These are phyloP conservation scores for Coleophoma eucalyptorum DNA, from an alignment of 2,329 filamentous ascomycete genomes.

Conservation along the genomic window DNA sequence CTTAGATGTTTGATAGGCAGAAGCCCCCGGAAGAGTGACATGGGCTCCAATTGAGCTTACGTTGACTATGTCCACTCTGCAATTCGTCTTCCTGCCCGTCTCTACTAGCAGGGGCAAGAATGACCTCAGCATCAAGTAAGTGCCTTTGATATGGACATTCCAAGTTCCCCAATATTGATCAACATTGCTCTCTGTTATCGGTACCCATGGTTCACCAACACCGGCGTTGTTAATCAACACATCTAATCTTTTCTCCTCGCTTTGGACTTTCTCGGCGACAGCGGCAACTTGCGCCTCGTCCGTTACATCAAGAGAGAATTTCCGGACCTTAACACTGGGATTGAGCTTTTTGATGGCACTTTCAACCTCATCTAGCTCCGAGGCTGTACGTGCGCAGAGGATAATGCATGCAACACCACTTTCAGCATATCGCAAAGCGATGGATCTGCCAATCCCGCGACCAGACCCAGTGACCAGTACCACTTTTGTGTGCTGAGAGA, in stretches of 20 bases:
- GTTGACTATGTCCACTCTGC: constrained; percentile 28
- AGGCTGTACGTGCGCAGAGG: constrained; percentile 6
- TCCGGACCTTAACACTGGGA: constrained; percentile 2
- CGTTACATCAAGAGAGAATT: constrained; percentile 3
- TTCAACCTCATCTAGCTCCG: constrained; percentile 5
- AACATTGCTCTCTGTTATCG: constrained; percentile 31
- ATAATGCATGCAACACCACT: constrained; percentile 45
- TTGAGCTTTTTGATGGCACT: constrained; percentile 1
- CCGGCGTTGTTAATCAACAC: constrained; percentile 39
- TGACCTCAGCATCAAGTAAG: constrained; percentile 37
- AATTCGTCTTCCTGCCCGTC: constrained; percentile 27
- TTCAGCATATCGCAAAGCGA: constrained; percentile 64
- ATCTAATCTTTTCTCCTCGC: constrained; percentile 26
- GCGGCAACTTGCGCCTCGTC: constrained; percentile 3
- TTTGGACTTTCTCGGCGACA: not conserved
- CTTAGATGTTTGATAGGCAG: constrained; percentile 41
- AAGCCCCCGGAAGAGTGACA: constrained; percentile 26
- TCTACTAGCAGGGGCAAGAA: constrained; percentile 43
- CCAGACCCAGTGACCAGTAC: constrained; percentile 80
- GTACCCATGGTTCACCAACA: constrained; percentile 29
- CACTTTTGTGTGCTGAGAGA: constrained; percentile 49
- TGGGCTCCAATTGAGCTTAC: constrained; percentile 35
- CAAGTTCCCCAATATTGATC: constrained; percentile 40
- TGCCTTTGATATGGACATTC: constrained; percentile 46
- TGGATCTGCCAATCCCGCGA: constrained; percentile 61